Percentiles rank a stretch among this genome's conserved stretches.
Conservation (phyloP, 345 rosid species). For the Pseudoturritis turrita region DNA sequence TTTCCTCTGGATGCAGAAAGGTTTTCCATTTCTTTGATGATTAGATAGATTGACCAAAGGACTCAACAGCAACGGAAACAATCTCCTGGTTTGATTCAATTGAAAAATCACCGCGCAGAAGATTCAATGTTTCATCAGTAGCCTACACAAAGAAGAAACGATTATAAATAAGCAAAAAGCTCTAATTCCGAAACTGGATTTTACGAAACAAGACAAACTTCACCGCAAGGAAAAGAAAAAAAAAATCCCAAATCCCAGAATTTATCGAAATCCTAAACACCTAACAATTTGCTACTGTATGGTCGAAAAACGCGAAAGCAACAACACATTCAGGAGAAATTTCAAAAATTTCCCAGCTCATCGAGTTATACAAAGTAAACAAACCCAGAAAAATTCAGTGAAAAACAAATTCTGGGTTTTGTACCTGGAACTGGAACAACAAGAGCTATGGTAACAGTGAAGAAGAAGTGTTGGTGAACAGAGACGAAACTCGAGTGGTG, state of each 20-base stretch:
- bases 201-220: slow-evolving; percentile 19
- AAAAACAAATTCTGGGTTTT: not conserved
- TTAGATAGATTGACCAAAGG: too few species aligned
- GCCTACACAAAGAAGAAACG: slow-evolving; percentile 5
- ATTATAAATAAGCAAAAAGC: too few species aligned
- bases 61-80: too few species aligned
- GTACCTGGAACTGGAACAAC: not conserved
- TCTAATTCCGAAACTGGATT: too few species aligned
- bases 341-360: not conserved
- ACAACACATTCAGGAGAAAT: not conserved
- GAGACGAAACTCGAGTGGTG: not conserved
- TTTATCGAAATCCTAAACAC: not conserved
- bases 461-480: not conserved
- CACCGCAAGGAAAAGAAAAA: slow-evolving; percentile 13
- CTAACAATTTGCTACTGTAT: not conserved
- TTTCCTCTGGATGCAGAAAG: slow-evolving; percentile 49
- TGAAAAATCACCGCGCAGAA: too few species aligned
- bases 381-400: not conserved
- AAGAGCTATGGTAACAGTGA: not conserved
- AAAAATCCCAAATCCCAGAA: not conserved
- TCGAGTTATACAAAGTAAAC: not conserved
- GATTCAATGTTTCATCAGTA: not conserved
- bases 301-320: not conserved
- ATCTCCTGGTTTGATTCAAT: too few species aligned
- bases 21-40: slow-evolving; percentile 47